These are phyloP conservation scores for Eleusine coracana DNA, from an alignment of 176 grass and related monocot genomes.

Conservation along the genomic window DNA sequence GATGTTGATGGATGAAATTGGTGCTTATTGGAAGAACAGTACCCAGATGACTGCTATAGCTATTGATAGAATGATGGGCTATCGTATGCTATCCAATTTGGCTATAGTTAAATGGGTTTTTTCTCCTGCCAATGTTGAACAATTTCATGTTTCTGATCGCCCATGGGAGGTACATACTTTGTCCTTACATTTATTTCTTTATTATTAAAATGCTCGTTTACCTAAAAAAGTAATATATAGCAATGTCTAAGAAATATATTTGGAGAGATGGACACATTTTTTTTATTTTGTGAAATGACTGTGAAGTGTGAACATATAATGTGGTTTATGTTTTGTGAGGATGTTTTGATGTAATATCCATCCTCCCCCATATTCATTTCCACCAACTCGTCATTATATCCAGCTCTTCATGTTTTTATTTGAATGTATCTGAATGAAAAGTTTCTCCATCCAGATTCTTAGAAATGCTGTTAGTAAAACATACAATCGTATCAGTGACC, in stretches of 20 bases:
- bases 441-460: slow-evolving; percentile 66
- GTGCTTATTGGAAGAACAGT: slow-evolving; percentile 94
- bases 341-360: slow-evolving; percentile 20
- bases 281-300: background rate
- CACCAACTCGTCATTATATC: slow-evolving; percentile 12
- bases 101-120: slow-evolving; percentile 97
- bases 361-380: slow-evolving; percentile 10
- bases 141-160: slow-evolving; percentile 95
- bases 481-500: slow-evolving; percentile 85
- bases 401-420: background rate
- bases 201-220: slow-evolving; percentile 8
- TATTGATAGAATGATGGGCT: slow-evolving; percentile 99
- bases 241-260: slow-evolving; percentile 15
- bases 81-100: slow-evolving; percentile 84
- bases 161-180: slow-evolving; percentile 83
- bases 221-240: slow-evolving; percentile 5
- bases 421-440: slow-evolving; percentile 33
- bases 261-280: slow-evolving; percentile 1
- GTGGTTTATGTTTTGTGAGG: slow-evolving; percentile 5
- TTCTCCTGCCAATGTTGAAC: slow-evolving; percentile 68
- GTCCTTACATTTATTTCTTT: slow-evolving; percentile 26
- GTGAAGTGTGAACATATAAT: background rate
- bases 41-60: slow-evolving; percentile 93
- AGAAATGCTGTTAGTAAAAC: slow-evolving; percentile 97
- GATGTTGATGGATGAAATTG: slow-evolving; percentile 80